phyloP scores from a whole-genome alignment of 1,139 yeast genomes.

The Candida neerlandica region DNA sequence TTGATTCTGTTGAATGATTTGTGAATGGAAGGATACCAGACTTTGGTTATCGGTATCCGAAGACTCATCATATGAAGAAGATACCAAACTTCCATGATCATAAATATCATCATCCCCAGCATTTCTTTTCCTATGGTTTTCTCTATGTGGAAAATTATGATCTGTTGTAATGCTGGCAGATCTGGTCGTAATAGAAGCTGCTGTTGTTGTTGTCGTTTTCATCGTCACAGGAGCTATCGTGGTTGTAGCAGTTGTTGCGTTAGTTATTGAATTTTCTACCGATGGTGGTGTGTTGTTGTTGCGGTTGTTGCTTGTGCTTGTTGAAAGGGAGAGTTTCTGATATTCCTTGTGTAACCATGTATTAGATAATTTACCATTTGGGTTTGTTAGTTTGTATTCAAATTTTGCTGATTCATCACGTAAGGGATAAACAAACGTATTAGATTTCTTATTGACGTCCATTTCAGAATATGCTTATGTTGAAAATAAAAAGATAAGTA shows the following conservation, averaged over 20 bases:
- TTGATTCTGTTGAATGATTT: neutral
- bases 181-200: conserved; percentile 25
- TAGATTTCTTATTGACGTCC: neutral
- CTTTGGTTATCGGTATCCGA: conserved; percentile 39
- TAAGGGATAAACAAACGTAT: conserved; percentile 31
- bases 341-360: conserved; percentile 37
- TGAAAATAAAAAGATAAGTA: no score
- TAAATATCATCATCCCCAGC: conserved; percentile 19
- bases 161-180: neutral
- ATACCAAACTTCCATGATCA: conserved; percentile 24
- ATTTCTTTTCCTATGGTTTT: conserved; percentile 30
- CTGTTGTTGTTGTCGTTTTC: no score
- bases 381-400: conserved; percentile 38
- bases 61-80: conserved; percentile 34
- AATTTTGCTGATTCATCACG: conserved; percentile 29
- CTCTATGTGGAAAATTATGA: conserved; percentile 13
- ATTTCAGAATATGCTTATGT: neutral
- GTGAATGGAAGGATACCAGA: conserved; percentile 20
- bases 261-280: neutral
- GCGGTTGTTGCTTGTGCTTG: neutral
- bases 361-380: conserved; percentile 37
- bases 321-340: conserved; percentile 26
- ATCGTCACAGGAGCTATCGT: conserved; percentile 7
- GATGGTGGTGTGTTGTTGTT: neutral
- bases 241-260: neutral